A percentile compares a stretch with the other conserved stretches of the same genome.
Evolutionary conservation across 345 rosid genomes (phyloP).

Genomic region (Lepidium sativum): DNA sequence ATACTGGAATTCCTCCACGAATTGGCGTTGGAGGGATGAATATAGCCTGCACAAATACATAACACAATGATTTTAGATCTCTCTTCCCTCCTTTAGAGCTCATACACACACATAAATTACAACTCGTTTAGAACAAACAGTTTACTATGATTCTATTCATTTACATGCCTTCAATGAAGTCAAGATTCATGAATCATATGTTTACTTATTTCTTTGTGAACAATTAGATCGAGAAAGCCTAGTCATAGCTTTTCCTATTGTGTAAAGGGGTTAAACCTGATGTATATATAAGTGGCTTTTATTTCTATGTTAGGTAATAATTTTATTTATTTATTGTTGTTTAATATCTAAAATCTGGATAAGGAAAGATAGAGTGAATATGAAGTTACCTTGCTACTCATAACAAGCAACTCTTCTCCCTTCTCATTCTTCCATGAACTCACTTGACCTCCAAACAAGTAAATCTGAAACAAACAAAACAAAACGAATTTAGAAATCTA

Average conservation of each 20-base stretch:
- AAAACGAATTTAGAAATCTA: neutral
- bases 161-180: neutral
- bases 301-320: too few relatives aligned
- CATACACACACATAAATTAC: neutral
- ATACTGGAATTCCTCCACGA: conserved; percentile 88
- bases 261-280: neutral
- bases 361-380: neutral
- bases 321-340: too few relatives aligned
- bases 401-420: conserved; percentile 71
- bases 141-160: neutral
- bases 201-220: too few relatives aligned
- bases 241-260: too few relatives aligned
- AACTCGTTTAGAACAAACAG: neutral
- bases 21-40: conserved; percentile 64
- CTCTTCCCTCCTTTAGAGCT: neutral
- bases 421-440: conserved; percentile 81
- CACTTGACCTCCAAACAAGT: conserved; percentile 74
- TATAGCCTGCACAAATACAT: conserved; percentile 40
- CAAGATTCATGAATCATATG: neutral
- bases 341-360: too few relatives aligned
- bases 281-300: too few relatives aligned
- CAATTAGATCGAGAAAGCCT: too few relatives aligned
- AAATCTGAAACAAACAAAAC: conserved; percentile 37
- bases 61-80: conserved; percentile 1
- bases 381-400: conserved; percentile 60